These are phyloP conservation scores for Ailanthus altissimus DNA, from an alignment of 345 rosid genomes.

Conservation along the genomic window DNA sequence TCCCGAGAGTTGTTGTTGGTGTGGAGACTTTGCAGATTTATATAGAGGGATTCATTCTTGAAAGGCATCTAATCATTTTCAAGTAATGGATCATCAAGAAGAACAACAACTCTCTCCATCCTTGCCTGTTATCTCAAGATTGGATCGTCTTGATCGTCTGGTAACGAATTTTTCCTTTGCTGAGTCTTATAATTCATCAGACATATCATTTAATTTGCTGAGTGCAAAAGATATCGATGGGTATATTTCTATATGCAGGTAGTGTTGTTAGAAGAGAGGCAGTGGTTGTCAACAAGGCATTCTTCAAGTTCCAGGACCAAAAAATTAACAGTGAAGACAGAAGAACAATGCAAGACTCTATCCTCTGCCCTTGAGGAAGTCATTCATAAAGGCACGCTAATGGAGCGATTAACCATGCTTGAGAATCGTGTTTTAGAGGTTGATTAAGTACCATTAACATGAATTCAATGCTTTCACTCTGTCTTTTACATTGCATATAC, in stretches of 20 bases:
- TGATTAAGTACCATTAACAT: too few species aligned
- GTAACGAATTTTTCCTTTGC: constrained; percentile 30
- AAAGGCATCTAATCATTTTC: not conserved
- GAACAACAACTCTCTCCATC: constrained; percentile 3
- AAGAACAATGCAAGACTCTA: constrained; percentile 27
- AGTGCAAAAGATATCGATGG: too few species aligned
- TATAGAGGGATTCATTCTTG: too few species aligned
- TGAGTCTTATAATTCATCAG: too few species aligned
- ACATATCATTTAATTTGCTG: too few species aligned
- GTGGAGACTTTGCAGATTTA: too few species aligned
- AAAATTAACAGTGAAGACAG: constrained; percentile 17
- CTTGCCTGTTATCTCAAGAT: constrained; percentile 37
- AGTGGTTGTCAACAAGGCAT: constrained; percentile 21
- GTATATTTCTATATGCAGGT: constrained; percentile 16
- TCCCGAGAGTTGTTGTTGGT: too few species aligned
- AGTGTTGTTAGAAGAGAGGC: constrained; percentile 37
- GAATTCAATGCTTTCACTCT: too few species aligned
- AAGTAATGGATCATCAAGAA: constrained; percentile 19
- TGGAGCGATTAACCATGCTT: constrained; percentile 37
- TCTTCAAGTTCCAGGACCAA: not conserved
- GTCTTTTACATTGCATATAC: too few species aligned
- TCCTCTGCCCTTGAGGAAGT: constrained; percentile 45
- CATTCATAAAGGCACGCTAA: constrained; percentile 32
- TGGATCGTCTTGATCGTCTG: constrained; percentile 43
- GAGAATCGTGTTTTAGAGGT: constrained; percentile 43